Base-by-base conservation (phyloP, 176 grass and related monocot species). In the Oryza coarctata region DNA sequence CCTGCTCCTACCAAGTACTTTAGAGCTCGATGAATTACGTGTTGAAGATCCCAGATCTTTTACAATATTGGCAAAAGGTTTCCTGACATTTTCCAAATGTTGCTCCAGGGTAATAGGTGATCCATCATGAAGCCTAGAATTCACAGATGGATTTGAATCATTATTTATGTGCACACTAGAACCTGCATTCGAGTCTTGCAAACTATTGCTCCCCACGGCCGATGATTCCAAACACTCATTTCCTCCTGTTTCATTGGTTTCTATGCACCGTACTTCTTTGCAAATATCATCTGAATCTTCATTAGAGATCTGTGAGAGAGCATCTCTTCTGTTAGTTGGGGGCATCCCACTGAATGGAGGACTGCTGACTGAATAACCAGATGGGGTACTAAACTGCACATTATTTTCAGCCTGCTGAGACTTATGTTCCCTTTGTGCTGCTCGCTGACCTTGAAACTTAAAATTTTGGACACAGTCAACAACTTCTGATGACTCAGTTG, bases 251-350 rank as follows among this genome's bases (percentile, higher is more conserved):
- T 87, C 86, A 83, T 86, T 81, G 50, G 80, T 89, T 79, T 98
- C 96, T 61, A 98, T 88, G 43, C 96, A 98, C 31, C 81, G 75
- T 49, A 98, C 93, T 89, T 94, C 95, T 82, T 98, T 92, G 87
- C 92, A 98, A 81, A 88, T n/a, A 70, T 98, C 92, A 81, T 94
- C 90, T 34, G 75, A 89, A 70, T 86, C 90, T 88, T 91, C 88
- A 85, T 73, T 76, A 14, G 86, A 81, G 47, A 83, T 85, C 41
- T 81, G 68, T 83, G 64, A 73, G 25, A 68, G 25, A 39, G 80
- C 43, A 39, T 80, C 69, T 88, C 79, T 84, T 32, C 71, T 85
- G 35, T 84, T 76, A 79, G 76, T 78, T 71, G 66, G 73, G 71
- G 64, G 76, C 79, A 88, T 82, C 73, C 73, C 70, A 40, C 82